These are phyloP conservation scores for Pichia exigua DNA, from an alignment of 805 yeast species.

Conservation along the genomic window DNA sequence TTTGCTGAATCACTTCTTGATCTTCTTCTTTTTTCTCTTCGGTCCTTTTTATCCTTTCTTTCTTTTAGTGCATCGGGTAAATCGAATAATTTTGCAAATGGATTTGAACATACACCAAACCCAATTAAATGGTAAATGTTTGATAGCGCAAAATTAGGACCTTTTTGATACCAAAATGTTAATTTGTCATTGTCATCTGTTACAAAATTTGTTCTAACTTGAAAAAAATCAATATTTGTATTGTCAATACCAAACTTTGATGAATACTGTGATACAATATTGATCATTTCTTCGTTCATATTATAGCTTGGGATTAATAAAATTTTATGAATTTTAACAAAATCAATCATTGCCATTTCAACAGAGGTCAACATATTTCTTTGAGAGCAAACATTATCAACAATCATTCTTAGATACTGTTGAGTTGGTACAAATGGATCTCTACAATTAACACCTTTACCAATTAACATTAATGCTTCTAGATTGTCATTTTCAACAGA, in stretches of 20 bases:
- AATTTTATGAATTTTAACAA: constrained; percentile 61
- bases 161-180: constrained; percentile 71
- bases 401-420: constrained; percentile 68
- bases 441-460: constrained; percentile 69
- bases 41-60: constrained; percentile 63
- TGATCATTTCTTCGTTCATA: constrained; percentile 45
- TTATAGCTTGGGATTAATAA: constrained; percentile 52
- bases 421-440: constrained; percentile 82
- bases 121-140: constrained; percentile 71
- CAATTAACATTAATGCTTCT: constrained; percentile 73
- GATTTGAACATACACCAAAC: constrained; percentile 67
- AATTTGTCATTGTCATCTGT: constrained; percentile 36
- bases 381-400: constrained; percentile 69
- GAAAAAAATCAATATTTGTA: constrained; percentile 56
- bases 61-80: constrained; percentile 66
- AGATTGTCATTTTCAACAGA: constrained; percentile 73
- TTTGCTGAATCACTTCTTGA: constrained; percentile 15
- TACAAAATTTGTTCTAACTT: constrained; percentile 33
- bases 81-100: constrained; percentile 67
- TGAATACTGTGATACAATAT: constrained; percentile 57
- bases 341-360: constrained; percentile 53
- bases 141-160: constrained; percentile 67
- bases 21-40: constrained; percentile 50
- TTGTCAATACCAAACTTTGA: constrained; percentile 62
- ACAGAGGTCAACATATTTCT: constrained; percentile 50